Conservation (phyloP, 2,329 filamentous ascomycete species). For the Talaromyces sp. region DNA sequence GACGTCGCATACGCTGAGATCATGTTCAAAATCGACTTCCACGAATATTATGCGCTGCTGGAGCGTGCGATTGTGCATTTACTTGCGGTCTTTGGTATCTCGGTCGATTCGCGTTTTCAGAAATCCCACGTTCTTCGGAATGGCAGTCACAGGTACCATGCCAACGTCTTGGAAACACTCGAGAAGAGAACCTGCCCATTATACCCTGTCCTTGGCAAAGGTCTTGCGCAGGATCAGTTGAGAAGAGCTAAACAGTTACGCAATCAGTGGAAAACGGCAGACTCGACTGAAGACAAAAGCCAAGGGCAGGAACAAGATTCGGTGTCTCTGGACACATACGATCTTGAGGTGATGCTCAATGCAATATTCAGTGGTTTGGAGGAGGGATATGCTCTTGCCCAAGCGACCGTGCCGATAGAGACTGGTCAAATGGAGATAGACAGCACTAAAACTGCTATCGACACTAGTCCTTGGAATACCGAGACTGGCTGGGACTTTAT, state of each 20-base stretch:
- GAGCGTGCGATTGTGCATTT: slow-evolving; percentile 65
- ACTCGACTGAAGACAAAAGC: slow-evolving; percentile 5
- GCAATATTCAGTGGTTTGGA: slow-evolving; percentile 56
- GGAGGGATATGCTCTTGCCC: slow-evolving; percentile 49
- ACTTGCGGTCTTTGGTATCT: slow-evolving; percentile 57
- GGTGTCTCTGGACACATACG: slow-evolving; percentile 52
- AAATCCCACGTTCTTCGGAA: slow-evolving; percentile 13
- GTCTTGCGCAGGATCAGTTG: slow-evolving; percentile 53
- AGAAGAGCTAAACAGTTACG: slow-evolving; percentile 7
- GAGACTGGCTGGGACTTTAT: slow-evolving; percentile 52
- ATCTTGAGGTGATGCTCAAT: slow-evolving; percentile 55
- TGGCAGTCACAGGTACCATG: slow-evolving; percentile 57
- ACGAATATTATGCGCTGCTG: slow-evolving; percentile 68
- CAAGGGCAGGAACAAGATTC: not conserved
- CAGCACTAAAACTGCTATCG: not conserved
- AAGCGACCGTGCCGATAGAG: slow-evolving; percentile 35
- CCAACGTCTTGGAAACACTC: slow-evolving; percentile 61
- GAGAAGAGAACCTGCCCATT: slow-evolving; percentile 54
- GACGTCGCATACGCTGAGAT: slow-evolving; percentile 45
- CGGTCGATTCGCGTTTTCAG: slow-evolving; percentile 36
- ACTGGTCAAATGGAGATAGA: slow-evolving; percentile 8
- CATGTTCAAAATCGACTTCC: slow-evolving; percentile 74
- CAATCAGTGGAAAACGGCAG: slow-evolving; percentile 10
- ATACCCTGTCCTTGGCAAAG: slow-evolving; percentile 48
- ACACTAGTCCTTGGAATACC: slow-evolving; percentile 12